Conservation (phyloP, 768 basidiomycete species). For the Sporobolomyces roseus region DNA sequence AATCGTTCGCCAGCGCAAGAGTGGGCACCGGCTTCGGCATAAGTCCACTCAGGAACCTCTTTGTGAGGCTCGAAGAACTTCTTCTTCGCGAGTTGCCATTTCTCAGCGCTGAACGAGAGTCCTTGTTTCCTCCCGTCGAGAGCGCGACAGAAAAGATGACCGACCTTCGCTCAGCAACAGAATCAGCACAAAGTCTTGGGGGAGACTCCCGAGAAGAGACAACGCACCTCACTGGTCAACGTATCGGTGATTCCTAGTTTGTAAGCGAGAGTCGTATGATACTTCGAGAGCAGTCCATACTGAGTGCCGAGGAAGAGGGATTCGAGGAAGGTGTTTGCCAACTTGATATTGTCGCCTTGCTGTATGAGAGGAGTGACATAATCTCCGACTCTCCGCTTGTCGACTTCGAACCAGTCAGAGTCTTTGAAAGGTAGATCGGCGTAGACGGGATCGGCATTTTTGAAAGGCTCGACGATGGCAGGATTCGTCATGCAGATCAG, state of each 20-base stretch:
- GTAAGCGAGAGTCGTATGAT: conserved; percentile 27
- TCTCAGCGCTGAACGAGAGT: conserved; percentile 6
- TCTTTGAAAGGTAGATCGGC: conserved; percentile 36
- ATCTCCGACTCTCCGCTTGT: neutral
- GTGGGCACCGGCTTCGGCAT: conserved; percentile 1
- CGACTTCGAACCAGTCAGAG: conserved; percentile 30
- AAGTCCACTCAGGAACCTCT: conserved; percentile 9
- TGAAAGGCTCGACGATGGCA: conserved; percentile 2
- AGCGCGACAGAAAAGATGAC: conserved; percentile 31
- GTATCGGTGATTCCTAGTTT: conserved; percentile 17
- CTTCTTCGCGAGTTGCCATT: conserved; percentile 10
- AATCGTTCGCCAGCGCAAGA: neutral
- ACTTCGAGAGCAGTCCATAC: conserved; percentile 4
- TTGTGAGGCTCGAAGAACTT: conserved; percentile 5
- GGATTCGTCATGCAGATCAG: conserved; percentile 18
- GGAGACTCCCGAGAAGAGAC: neutral
- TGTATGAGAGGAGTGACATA: conserved; percentile 5
- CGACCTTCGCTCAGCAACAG: neutral
- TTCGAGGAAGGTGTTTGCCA: conserved; percentile 19
- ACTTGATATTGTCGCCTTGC: neutral
- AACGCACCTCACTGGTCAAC: conserved; percentile 17
- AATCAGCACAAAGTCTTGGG: neutral
- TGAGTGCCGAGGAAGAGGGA: conserved; percentile 7
- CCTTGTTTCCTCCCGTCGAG: conserved; percentile 40
- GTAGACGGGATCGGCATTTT: conserved; percentile 13